These are phyloP conservation scores for Xylariaceae sp. DNA, from an alignment of 2,329 filamentous ascomycete genomes.

Conservation along the genomic window DNA sequence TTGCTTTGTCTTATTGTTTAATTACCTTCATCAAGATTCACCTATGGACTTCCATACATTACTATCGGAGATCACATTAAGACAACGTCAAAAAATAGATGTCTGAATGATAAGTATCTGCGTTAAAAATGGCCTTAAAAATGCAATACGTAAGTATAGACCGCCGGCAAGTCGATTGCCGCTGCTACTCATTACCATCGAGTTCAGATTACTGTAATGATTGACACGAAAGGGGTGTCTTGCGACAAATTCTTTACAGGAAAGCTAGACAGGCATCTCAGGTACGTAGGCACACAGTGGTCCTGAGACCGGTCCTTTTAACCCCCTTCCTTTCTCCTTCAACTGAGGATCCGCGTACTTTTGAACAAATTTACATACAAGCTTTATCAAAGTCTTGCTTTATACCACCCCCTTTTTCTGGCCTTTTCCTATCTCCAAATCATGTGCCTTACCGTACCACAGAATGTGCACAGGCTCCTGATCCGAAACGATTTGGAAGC, in stretches of 20 bases:
- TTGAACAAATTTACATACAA: neutral
- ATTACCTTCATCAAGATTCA: no score
- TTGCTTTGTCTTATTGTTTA: no score
- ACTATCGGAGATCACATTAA: no score
- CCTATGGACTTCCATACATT: no score
- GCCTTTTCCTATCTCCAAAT: neutral
- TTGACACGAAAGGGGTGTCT: neutral
- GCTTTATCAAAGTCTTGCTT: neutral
- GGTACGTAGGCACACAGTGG: constrained; percentile 6
- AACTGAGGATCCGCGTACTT: neutral
- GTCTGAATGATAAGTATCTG: no score
- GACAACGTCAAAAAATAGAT: no score
- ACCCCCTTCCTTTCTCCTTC: neutral
- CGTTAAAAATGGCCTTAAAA: no score
- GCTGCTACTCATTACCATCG: no score
- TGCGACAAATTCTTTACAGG: neutral
- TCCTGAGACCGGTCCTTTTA: constrained; percentile 22
- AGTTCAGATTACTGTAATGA: constrained; percentile 1
- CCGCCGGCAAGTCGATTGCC: no score
- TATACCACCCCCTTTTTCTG: neutral
- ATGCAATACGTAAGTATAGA: no score
- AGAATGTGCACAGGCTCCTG: constrained; percentile 9
- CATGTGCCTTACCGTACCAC: neutral
- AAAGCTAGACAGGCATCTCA: neutral
- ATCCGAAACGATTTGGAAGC: neutral